Conservation (phyloP, 495 filamentous ascomycete genomes). For the Xylaria intraflava region DNA sequence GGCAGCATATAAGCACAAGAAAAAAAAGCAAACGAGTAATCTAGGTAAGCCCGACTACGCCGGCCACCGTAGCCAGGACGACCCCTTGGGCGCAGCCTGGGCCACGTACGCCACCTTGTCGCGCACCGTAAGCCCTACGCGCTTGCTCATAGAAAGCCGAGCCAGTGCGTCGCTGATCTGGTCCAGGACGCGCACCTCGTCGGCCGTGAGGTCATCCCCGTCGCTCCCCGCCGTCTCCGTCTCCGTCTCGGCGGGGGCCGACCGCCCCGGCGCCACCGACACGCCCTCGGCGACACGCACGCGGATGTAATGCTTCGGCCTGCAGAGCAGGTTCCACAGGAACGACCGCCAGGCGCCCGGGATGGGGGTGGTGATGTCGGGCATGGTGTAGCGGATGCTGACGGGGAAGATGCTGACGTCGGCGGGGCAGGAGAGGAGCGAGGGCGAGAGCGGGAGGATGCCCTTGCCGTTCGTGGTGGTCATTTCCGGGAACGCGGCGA, state of each 20-base stretch:
- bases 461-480: slow-evolving; percentile 89
- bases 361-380: slow-evolving; percentile 85
- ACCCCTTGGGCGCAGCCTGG: slow-evolving; percentile 43
- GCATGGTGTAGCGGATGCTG: slow-evolving; percentile 76
- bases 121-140: slow-evolving; percentile 71
- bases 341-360: slow-evolving; percentile 63
- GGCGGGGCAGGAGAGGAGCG: slow-evolving; percentile 57
- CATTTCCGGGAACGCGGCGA: slow-evolving; percentile 87
- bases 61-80: slow-evolving; percentile 1
- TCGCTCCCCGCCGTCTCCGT: slow-evolving; percentile 34
- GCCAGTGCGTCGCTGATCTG: slow-evolving; percentile 78
- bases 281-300: slow-evolving; percentile 78
- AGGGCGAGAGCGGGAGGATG: slow-evolving; percentile 76
- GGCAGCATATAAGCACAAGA: neutral
- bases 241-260: slow-evolving; percentile 12
- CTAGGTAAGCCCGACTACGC: no score
- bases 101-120: slow-evolving; percentile 87
- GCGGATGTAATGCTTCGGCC: slow-evolving; percentile 79
- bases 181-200: slow-evolving; percentile 58
- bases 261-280: slow-evolving; percentile 22
- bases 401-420: slow-evolving; percentile 77
- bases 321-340: slow-evolving; percentile 78
- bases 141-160: slow-evolving; percentile 82
- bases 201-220: slow-evolving; percentile 36
- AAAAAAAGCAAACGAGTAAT: neutral